These are phyloP conservation scores for Nemania bipapillata DNA, from an alignment of 2,329 filamentous ascomycete species.

Conservation along the genomic window DNA sequence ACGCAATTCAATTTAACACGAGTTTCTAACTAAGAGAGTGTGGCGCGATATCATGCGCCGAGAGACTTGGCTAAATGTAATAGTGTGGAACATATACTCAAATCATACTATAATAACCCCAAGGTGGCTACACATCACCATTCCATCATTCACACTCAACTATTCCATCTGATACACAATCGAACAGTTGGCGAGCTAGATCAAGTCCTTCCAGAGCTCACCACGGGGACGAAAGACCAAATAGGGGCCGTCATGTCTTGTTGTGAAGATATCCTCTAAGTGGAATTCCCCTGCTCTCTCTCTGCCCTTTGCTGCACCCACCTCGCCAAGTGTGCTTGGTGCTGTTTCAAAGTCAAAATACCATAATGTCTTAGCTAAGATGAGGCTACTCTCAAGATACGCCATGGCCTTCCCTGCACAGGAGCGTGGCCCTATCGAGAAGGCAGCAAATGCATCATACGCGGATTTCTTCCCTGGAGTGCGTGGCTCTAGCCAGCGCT, in stretches of 20 bases:
- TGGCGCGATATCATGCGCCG: no score
- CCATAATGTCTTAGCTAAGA: conserved; percentile 15
- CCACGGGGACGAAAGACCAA: neutral
- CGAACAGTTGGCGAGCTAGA: no score
- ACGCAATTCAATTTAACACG: no score
- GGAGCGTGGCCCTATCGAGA: neutral
- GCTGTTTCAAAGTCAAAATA: conserved; percentile 21
- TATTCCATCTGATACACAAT: no score
- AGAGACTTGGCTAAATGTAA: no score
- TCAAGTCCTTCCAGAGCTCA: neutral
- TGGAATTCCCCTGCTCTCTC: conserved; percentile 5
- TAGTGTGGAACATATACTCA: no score
- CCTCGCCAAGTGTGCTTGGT: neutral
- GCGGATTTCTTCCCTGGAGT: neutral
- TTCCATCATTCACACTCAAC: no score
- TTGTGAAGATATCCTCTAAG: conserved; percentile 19
- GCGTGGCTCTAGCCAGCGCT: neutral
- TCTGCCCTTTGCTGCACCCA: neutral
- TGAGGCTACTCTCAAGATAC: conserved; percentile 1
- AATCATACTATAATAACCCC: no score
- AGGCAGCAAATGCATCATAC: neutral
- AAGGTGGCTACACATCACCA: no score
- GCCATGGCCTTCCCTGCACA: conserved; percentile 18
- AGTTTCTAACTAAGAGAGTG: no score
- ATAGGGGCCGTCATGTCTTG: conserved; percentile 5